phyloP scores from a whole-genome alignment of 2,329 filamentous ascomycete genomes.

The Exophiala xenobiotica region DNA sequence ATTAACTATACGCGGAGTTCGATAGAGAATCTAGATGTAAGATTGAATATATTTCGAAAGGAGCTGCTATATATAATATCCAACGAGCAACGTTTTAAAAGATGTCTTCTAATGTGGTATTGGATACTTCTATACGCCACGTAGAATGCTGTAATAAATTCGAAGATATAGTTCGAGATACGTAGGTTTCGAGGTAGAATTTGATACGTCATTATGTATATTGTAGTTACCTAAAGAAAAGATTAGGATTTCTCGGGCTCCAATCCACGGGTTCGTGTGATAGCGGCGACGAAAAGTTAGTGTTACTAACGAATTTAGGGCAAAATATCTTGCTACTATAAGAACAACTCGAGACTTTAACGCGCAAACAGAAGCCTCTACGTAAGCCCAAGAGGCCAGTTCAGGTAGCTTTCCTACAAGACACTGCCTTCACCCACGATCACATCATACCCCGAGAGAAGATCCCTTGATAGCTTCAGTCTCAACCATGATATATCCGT shows the following conservation, averaged over 20 bases:
- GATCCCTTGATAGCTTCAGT: too few relatives aligned
- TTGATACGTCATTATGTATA: background rate
- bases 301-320: background rate
- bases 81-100: background rate
- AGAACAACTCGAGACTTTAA: too few relatives aligned
- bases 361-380: too few relatives aligned
- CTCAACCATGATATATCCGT: background rate
- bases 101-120: background rate
- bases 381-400: background rate
- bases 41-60: background rate
- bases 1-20: background rate
- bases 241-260: background rate
- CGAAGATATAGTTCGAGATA: too few relatives aligned
- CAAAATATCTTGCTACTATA: background rate
- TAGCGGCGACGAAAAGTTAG: background rate
- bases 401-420: background rate
- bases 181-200: background rate
- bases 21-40: background rate
- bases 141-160: background rate
- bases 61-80: background rate
- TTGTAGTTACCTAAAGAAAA: background rate
- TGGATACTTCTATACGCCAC: background rate
- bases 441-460: too few relatives aligned
- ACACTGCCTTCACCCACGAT: background rate
- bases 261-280: background rate